These are phyloP conservation scores for Mariannaea elegans DNA, from an alignment of 2,329 filamentous ascomycete genomes.

Conservation along the genomic window DNA sequence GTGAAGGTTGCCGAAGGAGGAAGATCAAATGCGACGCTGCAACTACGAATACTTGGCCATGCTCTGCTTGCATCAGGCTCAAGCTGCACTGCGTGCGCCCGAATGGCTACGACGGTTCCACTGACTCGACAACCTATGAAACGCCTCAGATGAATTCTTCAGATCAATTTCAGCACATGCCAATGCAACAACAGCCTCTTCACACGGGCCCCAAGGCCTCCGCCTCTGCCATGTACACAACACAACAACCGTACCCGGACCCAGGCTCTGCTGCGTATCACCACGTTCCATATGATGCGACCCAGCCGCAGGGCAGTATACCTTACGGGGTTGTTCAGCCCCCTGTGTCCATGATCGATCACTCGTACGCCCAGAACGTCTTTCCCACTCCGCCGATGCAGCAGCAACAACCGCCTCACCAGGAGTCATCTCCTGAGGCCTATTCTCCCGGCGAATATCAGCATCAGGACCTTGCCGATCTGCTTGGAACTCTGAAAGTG, in stretches of 20 bases:
- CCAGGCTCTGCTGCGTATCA: slow-evolving; percentile 56
- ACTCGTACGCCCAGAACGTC: slow-evolving; percentile 59
- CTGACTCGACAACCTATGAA: slow-evolving; percentile 46
- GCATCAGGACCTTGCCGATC: slow-evolving; percentile 77
- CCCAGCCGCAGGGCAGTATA: slow-evolving; percentile 55
- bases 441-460: slow-evolving; percentile 72
- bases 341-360: slow-evolving; percentile 59
- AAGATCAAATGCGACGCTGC: slow-evolving; percentile 99
- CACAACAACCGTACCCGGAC: slow-evolving; percentile 59
- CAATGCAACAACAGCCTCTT: slow-evolving; percentile 58
- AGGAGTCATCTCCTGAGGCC: slow-evolving; percentile 55
- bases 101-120: slow-evolving; percentile 71
- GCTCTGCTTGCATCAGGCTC: slow-evolving; percentile 88
- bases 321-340: slow-evolving; percentile 64
- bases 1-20: slow-evolving; percentile 90
- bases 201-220: slow-evolving; percentile 51
- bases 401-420: slow-evolving; percentile 36
- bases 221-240: slow-evolving; percentile 56
- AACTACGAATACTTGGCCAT: slow-evolving; percentile 97
- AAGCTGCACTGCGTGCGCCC: slow-evolving; percentile 95
- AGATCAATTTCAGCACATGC: slow-evolving; percentile 58
- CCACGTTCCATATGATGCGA: slow-evolving; percentile 57
- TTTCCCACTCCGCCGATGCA: slow-evolving; percentile 63
- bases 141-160: slow-evolving; percentile 44
- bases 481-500: slow-evolving; percentile 87